These are phyloP conservation scores for Ceriops zippeliana DNA, from an alignment of 345 rosid species.

Conservation along the genomic window DNA sequence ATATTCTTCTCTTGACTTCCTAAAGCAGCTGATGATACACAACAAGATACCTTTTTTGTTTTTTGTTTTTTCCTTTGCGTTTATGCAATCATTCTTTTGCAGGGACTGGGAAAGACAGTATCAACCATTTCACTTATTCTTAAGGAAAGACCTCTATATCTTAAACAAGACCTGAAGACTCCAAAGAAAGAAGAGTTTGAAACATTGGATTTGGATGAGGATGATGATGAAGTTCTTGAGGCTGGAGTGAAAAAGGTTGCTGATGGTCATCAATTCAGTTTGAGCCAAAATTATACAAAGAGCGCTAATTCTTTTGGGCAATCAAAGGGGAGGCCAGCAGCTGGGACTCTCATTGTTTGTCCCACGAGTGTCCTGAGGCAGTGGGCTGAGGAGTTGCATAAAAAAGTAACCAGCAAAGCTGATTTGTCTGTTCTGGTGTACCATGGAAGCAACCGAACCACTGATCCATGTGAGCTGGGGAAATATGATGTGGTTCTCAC, in stretches of 20 bases:
- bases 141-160: constrained; percentile 65
- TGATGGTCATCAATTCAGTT: constrained; percentile 22
- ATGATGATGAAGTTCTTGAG: constrained; percentile 43
- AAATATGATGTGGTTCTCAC: constrained; percentile 94
- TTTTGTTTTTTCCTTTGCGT: constrained; percentile 1
- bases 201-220: constrained; percentile 65
- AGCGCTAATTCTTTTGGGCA: constrained; percentile 26
- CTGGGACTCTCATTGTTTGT: constrained; percentile 96
- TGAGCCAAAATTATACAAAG: constrained; percentile 20
- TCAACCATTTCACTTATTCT: constrained; percentile 95
- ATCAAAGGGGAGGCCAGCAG: constrained; percentile 74
- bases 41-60: neutral
- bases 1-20: constrained; percentile 16
- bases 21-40: constrained; percentile 6
- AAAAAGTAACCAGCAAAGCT: constrained; percentile 67
- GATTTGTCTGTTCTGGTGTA: constrained; percentile 76
- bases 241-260: constrained; percentile 26
- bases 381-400: constrained; percentile 82
- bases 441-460: constrained; percentile 88
- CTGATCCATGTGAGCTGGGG: constrained; percentile 72
- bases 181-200: constrained; percentile 42
- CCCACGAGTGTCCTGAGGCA: constrained; percentile 96
- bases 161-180: constrained; percentile 32
- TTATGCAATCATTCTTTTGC: constrained; percentile 28
- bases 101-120: constrained; percentile 95